These are phyloP conservation scores for Solanum bulbocastanum DNA, from an alignment of 257 asterid genomes.

Conservation along the genomic window DNA sequence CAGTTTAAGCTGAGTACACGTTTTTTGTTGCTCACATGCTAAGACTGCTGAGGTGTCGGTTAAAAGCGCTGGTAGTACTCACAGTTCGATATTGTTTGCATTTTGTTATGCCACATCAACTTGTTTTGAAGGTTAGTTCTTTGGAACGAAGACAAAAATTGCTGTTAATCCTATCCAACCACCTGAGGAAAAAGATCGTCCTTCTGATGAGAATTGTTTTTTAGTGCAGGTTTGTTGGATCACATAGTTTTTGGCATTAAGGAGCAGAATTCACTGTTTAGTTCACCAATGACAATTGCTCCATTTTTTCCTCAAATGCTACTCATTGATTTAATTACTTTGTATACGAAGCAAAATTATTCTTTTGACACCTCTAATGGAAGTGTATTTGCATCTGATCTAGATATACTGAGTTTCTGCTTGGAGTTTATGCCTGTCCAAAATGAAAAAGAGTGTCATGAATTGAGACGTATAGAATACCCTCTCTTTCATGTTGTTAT, in stretches of 20 bases:
- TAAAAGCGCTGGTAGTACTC: neutral
- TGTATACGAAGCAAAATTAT: neutral
- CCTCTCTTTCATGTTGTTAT: neutral
- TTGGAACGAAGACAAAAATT: neutral
- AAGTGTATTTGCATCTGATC: neutral
- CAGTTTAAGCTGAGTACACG: conserved; percentile 8
- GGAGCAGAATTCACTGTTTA: neutral
- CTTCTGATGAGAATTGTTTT: neutral
- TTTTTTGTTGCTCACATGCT: neutral
- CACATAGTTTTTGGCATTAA: neutral
- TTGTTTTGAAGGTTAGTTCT: neutral
- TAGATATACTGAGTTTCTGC: neutral
- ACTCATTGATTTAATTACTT: neutral
- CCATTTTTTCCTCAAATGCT: neutral
- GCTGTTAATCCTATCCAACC: neutral
- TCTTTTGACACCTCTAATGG: neutral
- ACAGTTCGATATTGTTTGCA: neutral
- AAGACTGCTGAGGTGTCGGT: neutral
- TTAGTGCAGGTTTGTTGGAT: neutral
- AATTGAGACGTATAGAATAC: neutral
- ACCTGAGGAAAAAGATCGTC: neutral
- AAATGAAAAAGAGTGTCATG: neutral
- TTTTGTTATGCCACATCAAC: neutral
- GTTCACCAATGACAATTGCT: neutral
- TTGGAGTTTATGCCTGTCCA: neutral